Evolutionary conservation across 176 grass and related monocot genomes (phyloP).

Genomic region (Cenchrus americanus): DNA sequence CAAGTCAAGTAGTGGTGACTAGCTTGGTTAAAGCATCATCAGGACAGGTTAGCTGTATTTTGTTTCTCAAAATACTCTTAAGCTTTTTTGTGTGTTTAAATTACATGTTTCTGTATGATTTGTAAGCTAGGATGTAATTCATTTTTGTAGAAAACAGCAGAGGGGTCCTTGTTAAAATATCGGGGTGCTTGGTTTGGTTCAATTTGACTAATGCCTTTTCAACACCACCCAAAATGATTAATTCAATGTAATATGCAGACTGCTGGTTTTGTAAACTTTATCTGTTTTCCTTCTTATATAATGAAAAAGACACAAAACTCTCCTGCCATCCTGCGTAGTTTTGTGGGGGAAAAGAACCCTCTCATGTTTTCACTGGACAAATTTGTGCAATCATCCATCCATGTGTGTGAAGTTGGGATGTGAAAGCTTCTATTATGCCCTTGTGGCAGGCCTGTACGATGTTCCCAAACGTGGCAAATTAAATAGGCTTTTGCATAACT

Average conservation of each 20-base stretch:
- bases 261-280: too few relatives aligned
- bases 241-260: not conserved
- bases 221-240: not conserved
- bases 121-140: not conserved
- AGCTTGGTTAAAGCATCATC: constrained; percentile 70
- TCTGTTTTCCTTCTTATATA: too few relatives aligned
- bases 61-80: constrained; percentile 10
- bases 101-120: constrained; percentile 14
- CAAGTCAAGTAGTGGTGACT: constrained; percentile 69
- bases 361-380: constrained; percentile 17
- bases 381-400: constrained; percentile 11
- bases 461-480: not conserved
- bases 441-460: not conserved
- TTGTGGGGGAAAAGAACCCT: too few relatives aligned
- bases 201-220: not conserved
- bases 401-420: constrained; percentile 2
- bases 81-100: constrained; percentile 29
- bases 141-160: not conserved
- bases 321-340: too few relatives aligned
- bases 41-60: constrained; percentile 62
- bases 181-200: not conserved
- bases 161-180: not conserved
- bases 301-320: too few relatives aligned
- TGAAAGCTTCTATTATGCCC: constrained; percentile 26
- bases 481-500: constrained; percentile 25